phyloP scores from a whole-genome alignment of 2,329 filamentous ascomycete species.

The Ceratocystis variospora region DNA sequence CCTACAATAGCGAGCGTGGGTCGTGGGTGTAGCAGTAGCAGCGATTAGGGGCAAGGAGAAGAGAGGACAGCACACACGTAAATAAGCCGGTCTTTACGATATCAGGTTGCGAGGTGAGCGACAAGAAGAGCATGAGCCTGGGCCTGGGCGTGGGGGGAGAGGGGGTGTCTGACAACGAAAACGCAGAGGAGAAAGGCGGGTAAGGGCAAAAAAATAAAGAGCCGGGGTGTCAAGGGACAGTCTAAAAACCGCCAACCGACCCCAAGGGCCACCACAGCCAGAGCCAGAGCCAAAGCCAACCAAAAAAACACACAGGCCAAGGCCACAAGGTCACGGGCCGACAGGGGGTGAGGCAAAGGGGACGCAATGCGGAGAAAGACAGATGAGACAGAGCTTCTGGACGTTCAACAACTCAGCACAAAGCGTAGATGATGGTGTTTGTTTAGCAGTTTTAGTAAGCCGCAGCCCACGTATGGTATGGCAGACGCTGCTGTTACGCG shows the following conservation, averaged over 20 bases:
- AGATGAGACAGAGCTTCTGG: slow-evolving; percentile 2
- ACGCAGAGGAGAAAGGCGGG: not conserved
- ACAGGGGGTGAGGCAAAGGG: not conserved
- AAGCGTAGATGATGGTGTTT: too few species aligned
- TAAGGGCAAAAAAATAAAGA: not conserved
- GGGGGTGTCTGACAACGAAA: not conserved
- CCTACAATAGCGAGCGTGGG: not conserved
- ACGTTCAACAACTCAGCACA: not conserved
- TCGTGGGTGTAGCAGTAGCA: not conserved
- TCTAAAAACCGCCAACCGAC: not conserved
- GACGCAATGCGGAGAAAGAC: not conserved
- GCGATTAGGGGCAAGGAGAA: not conserved
- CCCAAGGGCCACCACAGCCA: not conserved
- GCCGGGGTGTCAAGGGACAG: not conserved
- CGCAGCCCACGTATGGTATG: not conserved
- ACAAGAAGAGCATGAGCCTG: too few species aligned
- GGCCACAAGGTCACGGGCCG: not conserved
- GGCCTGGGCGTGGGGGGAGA: too few species aligned
- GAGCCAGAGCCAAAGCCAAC: not conserved
- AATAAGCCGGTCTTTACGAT: not conserved
- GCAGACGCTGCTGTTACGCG: too few species aligned
- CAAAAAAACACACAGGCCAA: not conserved
- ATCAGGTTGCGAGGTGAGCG: not conserved
- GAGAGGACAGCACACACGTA: not conserved
- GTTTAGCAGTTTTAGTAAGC: not conserved